Percentiles rank a stretch among this genome's conserved stretches.
Conservation (phyloP, 2,329 filamentous ascomycete species). For the Fusarium multiceps region DNA sequence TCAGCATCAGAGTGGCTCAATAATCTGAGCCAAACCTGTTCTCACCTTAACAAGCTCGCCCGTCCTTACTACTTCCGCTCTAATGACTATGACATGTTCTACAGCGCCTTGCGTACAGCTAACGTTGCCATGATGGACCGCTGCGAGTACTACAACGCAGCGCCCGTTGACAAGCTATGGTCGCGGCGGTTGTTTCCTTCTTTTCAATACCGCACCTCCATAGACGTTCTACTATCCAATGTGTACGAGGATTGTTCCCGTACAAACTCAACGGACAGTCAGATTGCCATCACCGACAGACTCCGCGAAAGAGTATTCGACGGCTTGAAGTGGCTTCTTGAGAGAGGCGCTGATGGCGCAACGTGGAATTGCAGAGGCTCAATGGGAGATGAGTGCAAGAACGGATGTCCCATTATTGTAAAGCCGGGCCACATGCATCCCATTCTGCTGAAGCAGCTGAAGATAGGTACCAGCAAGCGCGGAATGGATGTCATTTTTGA, state of each 20-base stretch:
- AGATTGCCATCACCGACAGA: background rate
- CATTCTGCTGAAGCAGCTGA: background rate
- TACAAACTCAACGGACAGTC: background rate
- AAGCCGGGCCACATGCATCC: background rate
- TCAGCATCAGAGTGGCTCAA: background rate
- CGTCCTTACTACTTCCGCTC: background rate
- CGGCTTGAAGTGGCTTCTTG: slow-evolving; percentile 15
- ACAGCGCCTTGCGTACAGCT: background rate
- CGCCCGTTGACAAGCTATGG: slow-evolving; percentile 1
- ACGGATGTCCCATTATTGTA: too few species aligned
- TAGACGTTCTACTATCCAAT: background rate
- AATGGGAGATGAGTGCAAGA: background rate
- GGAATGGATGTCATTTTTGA: background rate
- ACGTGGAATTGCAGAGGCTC: background rate
- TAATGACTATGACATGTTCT: background rate
- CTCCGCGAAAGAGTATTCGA: background rate
- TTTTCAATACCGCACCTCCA: background rate
- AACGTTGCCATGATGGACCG: background rate
- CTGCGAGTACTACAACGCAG: background rate
- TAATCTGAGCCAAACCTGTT: slow-evolving; percentile 1
- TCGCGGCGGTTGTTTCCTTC: background rate
- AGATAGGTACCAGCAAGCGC: background rate
- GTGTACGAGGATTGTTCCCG: background rate
- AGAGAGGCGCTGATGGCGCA: slow-evolving; percentile 1
- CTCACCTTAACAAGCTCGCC: background rate